phyloP scores from a whole-genome alignment of 192 early-diverging fungal genomes.

The Backusella circina region DNA sequence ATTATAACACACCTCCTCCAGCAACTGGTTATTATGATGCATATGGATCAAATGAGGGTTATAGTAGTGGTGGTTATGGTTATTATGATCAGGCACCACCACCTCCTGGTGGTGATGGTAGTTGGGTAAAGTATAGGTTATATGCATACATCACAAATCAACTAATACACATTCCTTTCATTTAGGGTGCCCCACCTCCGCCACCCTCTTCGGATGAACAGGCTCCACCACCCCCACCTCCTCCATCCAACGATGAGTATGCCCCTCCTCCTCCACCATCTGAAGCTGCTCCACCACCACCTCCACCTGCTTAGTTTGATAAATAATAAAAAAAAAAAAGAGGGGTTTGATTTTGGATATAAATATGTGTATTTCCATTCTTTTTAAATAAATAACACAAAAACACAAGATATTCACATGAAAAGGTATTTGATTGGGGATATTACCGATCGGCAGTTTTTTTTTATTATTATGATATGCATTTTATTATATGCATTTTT shows the following conservation, averaged over 20 bases:
- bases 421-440: not conserved
- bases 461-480: no score
- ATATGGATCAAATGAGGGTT: not conserved
- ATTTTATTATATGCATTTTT: not conserved
- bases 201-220: not conserved
- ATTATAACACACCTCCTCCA: not conserved
- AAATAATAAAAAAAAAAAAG: not conserved
- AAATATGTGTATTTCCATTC: not conserved
- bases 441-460: not conserved
- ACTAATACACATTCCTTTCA: not conserved
- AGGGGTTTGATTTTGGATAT: not conserved
- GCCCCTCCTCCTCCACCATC: constrained; percentile 31
- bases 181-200: not conserved
- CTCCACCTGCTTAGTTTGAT: constrained; percentile 22
- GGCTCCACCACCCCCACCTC: constrained; percentile 32
- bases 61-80: not conserved
- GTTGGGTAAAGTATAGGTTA: constrained; percentile 3
- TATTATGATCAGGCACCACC: constrained; percentile 35
- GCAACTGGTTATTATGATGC: constrained; percentile 4
- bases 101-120: not conserved
- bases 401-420: not conserved
- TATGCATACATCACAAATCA: no score
- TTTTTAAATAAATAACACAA: not conserved
- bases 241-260: constrained; percentile 27
- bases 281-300: constrained; percentile 37